A percentile compares a stretch with the other conserved stretches of the same genome.
phyloP scores from a whole-genome alignment of 345 rosid species.

The Hibiscus mutabilis region DNA sequence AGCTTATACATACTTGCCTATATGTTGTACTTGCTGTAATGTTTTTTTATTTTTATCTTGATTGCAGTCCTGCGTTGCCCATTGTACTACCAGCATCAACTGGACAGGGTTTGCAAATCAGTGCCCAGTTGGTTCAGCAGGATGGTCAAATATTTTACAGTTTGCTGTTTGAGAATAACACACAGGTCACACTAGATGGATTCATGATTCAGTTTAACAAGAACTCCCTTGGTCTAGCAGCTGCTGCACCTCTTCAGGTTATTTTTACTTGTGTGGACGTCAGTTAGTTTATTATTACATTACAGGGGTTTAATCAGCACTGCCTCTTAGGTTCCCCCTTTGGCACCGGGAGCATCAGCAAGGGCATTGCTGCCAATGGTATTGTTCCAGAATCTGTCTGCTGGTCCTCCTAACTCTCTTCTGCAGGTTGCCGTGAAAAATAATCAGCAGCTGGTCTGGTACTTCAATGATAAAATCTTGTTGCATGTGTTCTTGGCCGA shows the following conservation, averaged over 20 bases:
- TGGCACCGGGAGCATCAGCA: constrained; percentile 74
- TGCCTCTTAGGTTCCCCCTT: constrained; percentile 56
- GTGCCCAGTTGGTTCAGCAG: constrained; percentile 65
- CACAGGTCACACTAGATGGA: constrained; percentile 81
- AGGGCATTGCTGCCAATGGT: constrained; percentile 79
- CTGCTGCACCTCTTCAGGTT: constrained; percentile 94
- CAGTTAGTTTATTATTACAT: neutral
- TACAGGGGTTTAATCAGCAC: constrained; percentile 12
- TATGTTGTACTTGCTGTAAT: constrained; percentile 14
- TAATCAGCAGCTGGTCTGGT: constrained; percentile 91
- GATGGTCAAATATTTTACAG: constrained; percentile 87
- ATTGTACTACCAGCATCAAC: constrained; percentile 67
- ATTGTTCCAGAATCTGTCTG: constrained; percentile 76
- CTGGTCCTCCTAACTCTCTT: constrained; percentile 81
- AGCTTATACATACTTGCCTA: neutral
- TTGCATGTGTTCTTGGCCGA: constrained; percentile 67
- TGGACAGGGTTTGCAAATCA: constrained; percentile 96
- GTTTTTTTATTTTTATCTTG: constrained; percentile 18
- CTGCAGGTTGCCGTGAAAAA: constrained; percentile 95
- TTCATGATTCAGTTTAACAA: constrained; percentile 99
- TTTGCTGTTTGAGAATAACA: constrained; percentile 78
- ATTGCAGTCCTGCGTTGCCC: constrained; percentile 71
- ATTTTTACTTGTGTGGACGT: constrained; percentile 7
- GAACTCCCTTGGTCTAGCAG: constrained; percentile 89
- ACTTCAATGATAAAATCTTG: constrained; percentile 68